phyloP scores from a whole-genome alignment of 179 eudicot genomes.

The Spinacia oleracea region DNA sequence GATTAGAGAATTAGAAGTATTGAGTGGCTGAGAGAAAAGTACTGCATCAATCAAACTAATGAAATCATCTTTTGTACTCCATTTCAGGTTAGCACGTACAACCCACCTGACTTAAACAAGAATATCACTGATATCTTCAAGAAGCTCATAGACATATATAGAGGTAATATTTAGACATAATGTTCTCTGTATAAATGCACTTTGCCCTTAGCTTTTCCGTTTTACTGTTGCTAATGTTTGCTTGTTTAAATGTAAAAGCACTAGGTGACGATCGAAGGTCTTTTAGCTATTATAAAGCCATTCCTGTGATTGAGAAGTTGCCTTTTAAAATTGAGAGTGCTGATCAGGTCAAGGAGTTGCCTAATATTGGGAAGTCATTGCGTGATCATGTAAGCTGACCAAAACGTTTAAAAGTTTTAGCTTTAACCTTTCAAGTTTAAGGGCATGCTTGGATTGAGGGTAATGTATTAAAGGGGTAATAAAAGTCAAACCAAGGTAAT shows the following conservation, averaged over 20 bases:
- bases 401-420: not conserved
- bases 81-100: slow-evolving; percentile 53
- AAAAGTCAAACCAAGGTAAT: too few relatives aligned
- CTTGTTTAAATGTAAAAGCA: slow-evolving; percentile 40
- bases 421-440: not conserved
- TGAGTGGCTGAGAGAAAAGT: not conserved
- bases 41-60: not conserved
- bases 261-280: slow-evolving; percentile 96
- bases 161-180: slow-evolving; percentile 50
- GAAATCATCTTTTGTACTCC: slow-evolving; percentile 3
- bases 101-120: slow-evolving; percentile 81
- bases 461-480: too few relatives aligned
- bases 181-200: not conserved
- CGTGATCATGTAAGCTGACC: slow-evolving; percentile 80
- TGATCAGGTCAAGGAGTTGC: slow-evolving; percentile 82
- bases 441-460: too few relatives aligned
- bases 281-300: slow-evolving; percentile 88
- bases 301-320: slow-evolving; percentile 87
- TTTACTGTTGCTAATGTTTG: slow-evolving; percentile 17
- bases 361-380: slow-evolving; percentile 88
- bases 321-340: slow-evolving; percentile 78
- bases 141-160: slow-evolving; percentile 78
- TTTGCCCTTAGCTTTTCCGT: not conserved
- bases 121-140: slow-evolving; percentile 80
- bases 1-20: not conserved